Evolutionary conservation across 2,329 filamentous ascomycete genomes (phyloP), one percentile per base, ranked within the genome.

Genomic region (Colletotrichum scovillei): DNA sequence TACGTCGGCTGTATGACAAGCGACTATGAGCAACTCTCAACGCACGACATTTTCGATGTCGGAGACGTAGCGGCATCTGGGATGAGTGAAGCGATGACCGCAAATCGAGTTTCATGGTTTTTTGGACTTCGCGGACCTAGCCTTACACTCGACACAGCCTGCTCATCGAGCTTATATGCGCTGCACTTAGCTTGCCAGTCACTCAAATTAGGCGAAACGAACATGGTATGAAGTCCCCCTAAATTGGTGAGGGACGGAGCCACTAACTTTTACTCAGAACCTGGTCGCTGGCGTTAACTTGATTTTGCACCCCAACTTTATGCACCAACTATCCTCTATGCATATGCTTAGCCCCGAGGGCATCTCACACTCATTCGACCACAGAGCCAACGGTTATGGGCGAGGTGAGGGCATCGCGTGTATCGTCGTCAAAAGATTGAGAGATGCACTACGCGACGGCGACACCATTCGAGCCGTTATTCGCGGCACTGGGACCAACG

Each of bases 1-100:
- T 88, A 87, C 72, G 79, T 88, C 4, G 87, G 87, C 3, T 84
- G 84, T 7, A 83, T 82, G 4, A 83, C 85, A 24, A 84, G 85
- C 2, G 87, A 88, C 75, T 88, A 88, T 72, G 83, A 86, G 75
- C 82, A 83, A 2, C 82, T 84, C 32, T 76, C 85, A 2, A 83
- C 85, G 28, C 79, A 84, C 52, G 86, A 88, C 67, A 76, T 83
- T 2, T 82, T 86, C 65, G 84, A 84, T 1, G 82, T 86, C 38
- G 86, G 86, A n/a, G 69, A 68, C 53, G 32, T 72, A 6, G 69
- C 69, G 19, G 69, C 69, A 1, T 68, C 69, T 1, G 63, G 64
- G 1, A 38, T 58, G 63, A 72, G 69, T 19, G 58, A 11, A 32
- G 71, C 67, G 6, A 75, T 78, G 42, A 67, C 74, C 5, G 69